Conservation (phyloP, 805 yeast species). For the Yamadazyma insecticola region DNA sequence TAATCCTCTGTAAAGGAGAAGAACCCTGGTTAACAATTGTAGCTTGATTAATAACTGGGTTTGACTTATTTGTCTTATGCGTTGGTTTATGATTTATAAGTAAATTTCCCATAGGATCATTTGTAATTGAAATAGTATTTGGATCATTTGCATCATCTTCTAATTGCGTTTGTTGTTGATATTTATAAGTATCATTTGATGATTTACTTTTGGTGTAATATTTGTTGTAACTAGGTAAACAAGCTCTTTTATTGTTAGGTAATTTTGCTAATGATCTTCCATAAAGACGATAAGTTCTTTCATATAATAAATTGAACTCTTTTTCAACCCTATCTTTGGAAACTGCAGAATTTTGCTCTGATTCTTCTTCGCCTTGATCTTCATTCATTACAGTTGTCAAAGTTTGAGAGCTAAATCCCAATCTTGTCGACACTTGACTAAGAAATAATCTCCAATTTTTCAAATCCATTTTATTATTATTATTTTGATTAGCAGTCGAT, state of each 20-base stretch:
- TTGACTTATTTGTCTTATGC: constrained; percentile 5
- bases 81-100: constrained; percentile 26
- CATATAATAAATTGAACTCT: constrained; percentile 28
- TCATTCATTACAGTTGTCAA: constrained; percentile 21
- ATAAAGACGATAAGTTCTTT: constrained; percentile 33
- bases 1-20: constrained; percentile 31
- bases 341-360: constrained; percentile 7
- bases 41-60: constrained; percentile 6
- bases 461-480: constrained; percentile 23
- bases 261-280: constrained; percentile 33
- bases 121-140: constrained; percentile 33
- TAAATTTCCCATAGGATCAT: constrained; percentile 38
- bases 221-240: constrained; percentile 34
- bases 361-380: constrained; percentile 6
- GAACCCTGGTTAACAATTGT: constrained; percentile 21
- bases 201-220: constrained; percentile 16
- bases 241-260: constrained; percentile 33
- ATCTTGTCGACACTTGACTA: constrained; percentile 26
- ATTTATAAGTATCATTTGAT: constrained; percentile 8
- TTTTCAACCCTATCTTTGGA: constrained; percentile 20
- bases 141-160: constrained; percentile 28
- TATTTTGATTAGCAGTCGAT: constrained; percentile 19
- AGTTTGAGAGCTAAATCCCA: constrained; percentile 31
- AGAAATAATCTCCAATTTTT: constrained; percentile 33
- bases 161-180: constrained; percentile 17